Evolutionary conservation across 2,329 filamentous ascomycete species (phyloP), one percentile per base, ranked within the genome.

Genomic region (Ophiosphaerella herpotricha): DNA sequence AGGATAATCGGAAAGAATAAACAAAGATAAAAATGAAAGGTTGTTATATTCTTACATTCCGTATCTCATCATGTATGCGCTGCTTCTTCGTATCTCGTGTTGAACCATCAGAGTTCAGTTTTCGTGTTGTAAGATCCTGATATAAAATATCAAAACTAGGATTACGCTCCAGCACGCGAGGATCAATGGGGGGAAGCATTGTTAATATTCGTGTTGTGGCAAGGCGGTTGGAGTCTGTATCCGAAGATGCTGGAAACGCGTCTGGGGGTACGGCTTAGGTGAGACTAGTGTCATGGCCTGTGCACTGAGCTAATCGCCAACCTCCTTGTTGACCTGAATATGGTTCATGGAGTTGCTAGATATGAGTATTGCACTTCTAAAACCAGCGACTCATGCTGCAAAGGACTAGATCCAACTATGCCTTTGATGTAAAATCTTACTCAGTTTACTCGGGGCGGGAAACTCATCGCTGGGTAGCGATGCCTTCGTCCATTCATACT

Each of bases 61-160:
- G 57, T 49, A 76, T 68, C 46, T 72, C 68, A 48, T 75, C 71
- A 40, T 72, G 70, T 44, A 76, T 70, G 16, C 73, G 70, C 58
- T 76, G 69, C 59, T 73, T 76, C 55, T 72, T 74, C 21, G 73
- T 72, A 36, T 75, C 65, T 32, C 64, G 69, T 2, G 77, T 75
- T 2, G 76, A 75, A n/a, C 74, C 76, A 67, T 79, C 73, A 1
- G 57, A 39, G 46, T 77, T 75, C 5, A 79, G 56, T 59, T 75
- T 77, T 40, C 74, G 71, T 0, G 67, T 63, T 39, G 70, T 72
- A 1, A 80, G 60, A 54, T 79, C 76, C 39, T 74, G 71, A 60
- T 79, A 78, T 1, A 80, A 61, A 0, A 71, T 62, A 13, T 75
- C 74, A 46, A 80, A 79, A 31, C 72, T 74, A 0, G 77, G 74